Evolutionary conservation across 768 basidiomycete genomes (phyloP).

Genomic region (Epithele typhae): DNA sequence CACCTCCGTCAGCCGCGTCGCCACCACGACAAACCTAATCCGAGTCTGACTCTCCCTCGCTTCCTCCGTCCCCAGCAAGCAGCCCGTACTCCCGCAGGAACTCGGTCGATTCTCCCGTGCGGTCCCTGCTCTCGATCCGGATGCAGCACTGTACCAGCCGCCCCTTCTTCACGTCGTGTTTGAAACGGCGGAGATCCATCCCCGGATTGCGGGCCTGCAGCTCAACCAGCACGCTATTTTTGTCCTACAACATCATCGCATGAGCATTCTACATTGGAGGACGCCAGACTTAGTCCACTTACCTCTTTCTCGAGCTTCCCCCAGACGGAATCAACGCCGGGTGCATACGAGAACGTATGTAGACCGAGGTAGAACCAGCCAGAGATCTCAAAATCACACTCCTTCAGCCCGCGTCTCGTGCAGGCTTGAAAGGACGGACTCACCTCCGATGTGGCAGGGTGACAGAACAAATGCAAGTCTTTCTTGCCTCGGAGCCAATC

Average conservation of each 20-base stretch:
- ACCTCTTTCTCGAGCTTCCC: conserved; percentile 3
- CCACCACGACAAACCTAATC: no score
- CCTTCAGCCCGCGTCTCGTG: background rate
- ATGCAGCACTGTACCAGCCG: conserved; percentile 35
- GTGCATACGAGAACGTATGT: conserved; percentile 2
- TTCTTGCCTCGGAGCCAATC: conserved; percentile 18
- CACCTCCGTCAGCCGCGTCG: no score
- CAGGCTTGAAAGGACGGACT: conserved; percentile 4
- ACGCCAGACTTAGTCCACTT: background rate
- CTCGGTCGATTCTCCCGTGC: conserved; percentile 6
- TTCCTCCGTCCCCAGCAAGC: background rate
- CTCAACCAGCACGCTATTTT: no score
- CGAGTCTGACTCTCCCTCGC: no score
- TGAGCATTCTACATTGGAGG: no score
- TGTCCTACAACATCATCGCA: no score
- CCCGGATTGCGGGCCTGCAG: conserved; percentile 26
- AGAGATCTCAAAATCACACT: background rate
- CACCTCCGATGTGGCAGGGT: conserved; percentile 43
- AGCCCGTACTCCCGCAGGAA: conserved; percentile 6
- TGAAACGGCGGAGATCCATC: conserved; percentile 24
- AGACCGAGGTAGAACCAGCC: conserved; percentile 15
- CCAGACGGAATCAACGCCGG: conserved; percentile 10
- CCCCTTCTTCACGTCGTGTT: conserved; percentile 35
- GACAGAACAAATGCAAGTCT: conserved; percentile 48
- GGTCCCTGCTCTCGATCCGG: conserved; percentile 9